Conservation (phyloP, 2,329 filamentous ascomycete genomes). For the Fusarium cyanostomum region DNA sequence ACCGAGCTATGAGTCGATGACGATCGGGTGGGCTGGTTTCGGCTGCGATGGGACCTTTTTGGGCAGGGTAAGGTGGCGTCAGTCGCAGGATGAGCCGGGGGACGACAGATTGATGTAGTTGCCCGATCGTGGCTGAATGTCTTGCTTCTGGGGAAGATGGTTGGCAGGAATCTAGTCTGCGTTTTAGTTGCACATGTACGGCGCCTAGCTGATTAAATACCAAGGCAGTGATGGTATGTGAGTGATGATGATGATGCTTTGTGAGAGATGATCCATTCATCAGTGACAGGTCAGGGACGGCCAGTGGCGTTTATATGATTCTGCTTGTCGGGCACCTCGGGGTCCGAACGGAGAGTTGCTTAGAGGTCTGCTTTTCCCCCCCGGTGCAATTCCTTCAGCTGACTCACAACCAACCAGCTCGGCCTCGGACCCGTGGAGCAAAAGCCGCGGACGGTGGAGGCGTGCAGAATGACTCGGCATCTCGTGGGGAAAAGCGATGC, state of each 20-base stretch:
- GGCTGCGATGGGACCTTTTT: constrained; percentile 15
- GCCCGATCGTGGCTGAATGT: background rate
- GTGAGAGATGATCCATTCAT: background rate
- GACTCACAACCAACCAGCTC: constrained; percentile 25
- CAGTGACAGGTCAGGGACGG: constrained; percentile 4
- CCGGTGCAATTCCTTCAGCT: constrained; percentile 19
- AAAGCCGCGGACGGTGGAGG: constrained; percentile 19
- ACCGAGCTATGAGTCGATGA: constrained; percentile 28
- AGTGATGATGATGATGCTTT: background rate
- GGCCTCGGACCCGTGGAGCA: constrained; percentile 25
- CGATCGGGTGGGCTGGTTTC: constrained; percentile 35
- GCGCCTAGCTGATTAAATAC: constrained; percentile 6
- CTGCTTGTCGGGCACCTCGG: constrained; percentile 12
- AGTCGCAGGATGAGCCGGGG: constrained; percentile 3
- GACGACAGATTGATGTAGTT: constrained; percentile 6
- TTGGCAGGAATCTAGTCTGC: background rate
- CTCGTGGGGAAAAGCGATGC: constrained; percentile 22
- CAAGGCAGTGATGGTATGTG: background rate
- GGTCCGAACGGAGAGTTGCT: constrained; percentile 19
- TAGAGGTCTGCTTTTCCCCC: constrained; percentile 1
- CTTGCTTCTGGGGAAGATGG: background rate
- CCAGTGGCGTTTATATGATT: constrained; percentile 24
- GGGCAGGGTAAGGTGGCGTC: background rate
- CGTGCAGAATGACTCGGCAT: constrained; percentile 30
- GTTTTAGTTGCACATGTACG: constrained; percentile 14